Base-by-base conservation (phyloP, 257 asterid species). In the Lycium ferocissimum region DNA sequence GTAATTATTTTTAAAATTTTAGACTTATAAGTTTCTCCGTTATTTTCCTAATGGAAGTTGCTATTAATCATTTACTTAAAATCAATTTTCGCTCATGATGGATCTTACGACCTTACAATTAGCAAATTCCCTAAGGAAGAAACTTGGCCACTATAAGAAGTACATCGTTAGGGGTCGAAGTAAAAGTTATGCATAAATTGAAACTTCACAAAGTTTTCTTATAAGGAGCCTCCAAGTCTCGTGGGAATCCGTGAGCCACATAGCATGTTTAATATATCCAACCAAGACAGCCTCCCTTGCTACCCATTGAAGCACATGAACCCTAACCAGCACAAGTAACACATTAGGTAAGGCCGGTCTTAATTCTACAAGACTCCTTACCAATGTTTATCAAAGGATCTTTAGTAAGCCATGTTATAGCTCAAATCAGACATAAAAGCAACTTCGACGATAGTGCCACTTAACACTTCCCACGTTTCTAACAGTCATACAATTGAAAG, bases 101-200 rank as follows among this genome's bases (percentile, higher is more conserved):
- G 81, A 51, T 75, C 62, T 51, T 75, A 75, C 62, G 51, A 75
- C 12, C 81, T 20, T 75, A 51, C n/a, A 22, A 75, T 20, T 49
- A 51, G 62, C 45, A 75, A 75, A 49, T 22, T 51, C 20, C 13
- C 20, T 75, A 49, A 49, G 80, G 80, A 40, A 45, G 49, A 73
- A 49, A 20, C 62, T 51, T 51, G 8, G 22, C 22, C 81, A 49
- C 37, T 49, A 14, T 7, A 51, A 75, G 81, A 75, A 75, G 62
- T 75, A 75, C 8, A 51, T 49, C 22, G 62, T 22, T 15, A 51
- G 0, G 9, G 13, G 20, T 49, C 43, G 40, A 22, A 26, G 59
- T 73, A 73, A 47, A 22, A 75, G 45, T 3, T 49, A 22, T 3
- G 3, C 81, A 51, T 75, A 47, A 73, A 75, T 17, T 26, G 62